phyloP scores from a whole-genome alignment of 2,329 filamentous ascomycete species.

The Ascochyta rabiei region DNA sequence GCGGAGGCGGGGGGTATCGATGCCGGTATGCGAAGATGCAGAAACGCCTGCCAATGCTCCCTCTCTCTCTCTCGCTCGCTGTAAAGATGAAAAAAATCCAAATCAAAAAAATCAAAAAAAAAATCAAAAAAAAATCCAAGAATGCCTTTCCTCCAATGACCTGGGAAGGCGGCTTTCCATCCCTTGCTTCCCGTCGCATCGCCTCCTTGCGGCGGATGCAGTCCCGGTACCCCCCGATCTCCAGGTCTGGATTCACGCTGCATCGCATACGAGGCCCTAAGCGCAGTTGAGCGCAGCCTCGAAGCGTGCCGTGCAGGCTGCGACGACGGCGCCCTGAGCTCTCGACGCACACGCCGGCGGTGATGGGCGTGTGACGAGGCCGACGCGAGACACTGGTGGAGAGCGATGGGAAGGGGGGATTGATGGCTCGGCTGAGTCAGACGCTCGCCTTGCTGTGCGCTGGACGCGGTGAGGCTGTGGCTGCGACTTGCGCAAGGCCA shows the following conservation, averaged over 20 bases:
- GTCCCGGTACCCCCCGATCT: conserved; percentile 3
- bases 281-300: conserved; percentile 10
- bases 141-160: conserved; percentile 24
- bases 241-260: conserved; percentile 10
- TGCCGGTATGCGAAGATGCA: conserved; percentile 18
- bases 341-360: conserved; percentile 2
- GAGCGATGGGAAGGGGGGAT: not conserved
- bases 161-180: not conserved
- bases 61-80: too few species aligned
- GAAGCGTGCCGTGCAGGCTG: conserved; percentile 9
- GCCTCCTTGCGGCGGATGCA: conserved; percentile 3
- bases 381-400: conserved; percentile 13
- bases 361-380: conserved; percentile 14
- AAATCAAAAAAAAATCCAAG: conserved; percentile 16
- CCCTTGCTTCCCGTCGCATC: not conserved
- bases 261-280: conserved; percentile 4
- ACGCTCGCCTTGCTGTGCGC: conserved; percentile 4
- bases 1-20: conserved; percentile 35
- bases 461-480: conserved; percentile 7
- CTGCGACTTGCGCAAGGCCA: not conserved
- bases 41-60: conserved; percentile 24
- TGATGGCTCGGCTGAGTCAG: conserved; percentile 7
- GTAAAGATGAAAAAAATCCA: too few species aligned
- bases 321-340: conserved; percentile 2
- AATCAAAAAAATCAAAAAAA: too few species aligned